Conservation (phyloP, 1,139 yeast genomes). For the Zygotorulaspora mrakii region DNA sequence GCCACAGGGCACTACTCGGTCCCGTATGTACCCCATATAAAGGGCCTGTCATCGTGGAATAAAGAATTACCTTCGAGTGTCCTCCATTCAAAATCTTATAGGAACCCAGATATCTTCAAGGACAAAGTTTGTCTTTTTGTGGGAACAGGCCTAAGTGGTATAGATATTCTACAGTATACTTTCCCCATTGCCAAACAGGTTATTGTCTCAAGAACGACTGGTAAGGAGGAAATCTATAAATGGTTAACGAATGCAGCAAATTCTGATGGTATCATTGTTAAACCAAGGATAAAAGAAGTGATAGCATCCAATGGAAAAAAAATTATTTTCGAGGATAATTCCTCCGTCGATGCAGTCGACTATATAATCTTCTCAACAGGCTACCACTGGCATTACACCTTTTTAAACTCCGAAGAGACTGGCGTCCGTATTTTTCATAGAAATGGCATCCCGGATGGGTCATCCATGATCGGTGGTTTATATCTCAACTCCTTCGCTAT, state of each 20-base stretch:
- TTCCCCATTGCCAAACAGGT: constrained; percentile 43
- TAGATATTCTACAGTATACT: constrained; percentile 50
- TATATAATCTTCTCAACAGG: constrained; percentile 43
- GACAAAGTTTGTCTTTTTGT: constrained; percentile 46
- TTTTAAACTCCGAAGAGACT: constrained; percentile 25
- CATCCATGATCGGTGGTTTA: constrained; percentile 35
- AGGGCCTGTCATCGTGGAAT: constrained; percentile 40
- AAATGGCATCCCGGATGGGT: constrained; percentile 23
- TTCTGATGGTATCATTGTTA: constrained; percentile 40
- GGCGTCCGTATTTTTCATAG: constrained; percentile 13
- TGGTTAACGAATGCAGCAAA: constrained; percentile 40
- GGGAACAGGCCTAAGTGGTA: constrained; percentile 51
- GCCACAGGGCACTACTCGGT: constrained; percentile 48
- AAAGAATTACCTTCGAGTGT: constrained; percentile 11
- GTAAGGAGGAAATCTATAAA: constrained; percentile 27
- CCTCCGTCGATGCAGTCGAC: constrained; percentile 37
- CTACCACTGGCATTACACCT: constrained; percentile 41
- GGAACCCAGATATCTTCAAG: constrained; percentile 34
- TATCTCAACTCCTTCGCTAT: constrained; percentile 41
- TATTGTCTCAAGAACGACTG: constrained; percentile 39
- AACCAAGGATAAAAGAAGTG: constrained; percentile 36
- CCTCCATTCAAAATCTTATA: constrained; percentile 43
- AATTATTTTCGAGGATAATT: constrained; percentile 40
- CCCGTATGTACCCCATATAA: constrained; percentile 44
- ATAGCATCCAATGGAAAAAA: constrained; percentile 14